Base-by-base conservation (phyloP, 345 rosid species). In the Gossypium mustelinum region DNA sequence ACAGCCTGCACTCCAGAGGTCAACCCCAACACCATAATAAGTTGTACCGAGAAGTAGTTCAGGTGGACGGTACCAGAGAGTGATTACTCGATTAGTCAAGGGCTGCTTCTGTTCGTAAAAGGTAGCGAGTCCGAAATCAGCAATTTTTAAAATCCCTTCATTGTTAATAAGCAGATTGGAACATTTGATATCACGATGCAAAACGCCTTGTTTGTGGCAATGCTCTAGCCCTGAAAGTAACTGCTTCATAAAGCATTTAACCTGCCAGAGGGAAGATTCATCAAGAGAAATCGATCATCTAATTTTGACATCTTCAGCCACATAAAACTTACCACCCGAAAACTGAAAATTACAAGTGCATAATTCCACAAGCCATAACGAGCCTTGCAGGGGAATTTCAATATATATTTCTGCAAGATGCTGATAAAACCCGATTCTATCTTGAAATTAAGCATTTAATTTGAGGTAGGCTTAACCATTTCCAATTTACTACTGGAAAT, bases 1-100 rank as follows among this genome's bases (percentile, higher is more conserved):
- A 81, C 98, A 94, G 77, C 98, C 98, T 7, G 94, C 90, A 82
- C 98, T 90, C 98, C 96, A 92, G n/a, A 94, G 88, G 76, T 94
- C 98, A 80, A 94, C 92, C 58, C 89, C 90, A 59, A 82, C 84
- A 52, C 84, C 86, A 81, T 94, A 94, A 58, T 79, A 77, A 17
- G 93, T 87, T 74, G 93, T 87, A 64, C 98, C 98, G 58, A 94
- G 94, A 81, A 94, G 96, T 80, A 94, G 94, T 76, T 94, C 97
- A 0, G 97, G 98, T 24, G 98, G 90, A 0, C 98, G 96, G 62
- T 94, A 94, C 97, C 98, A 94, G 20, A 94, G 91, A 2, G 98
- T 92, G 59, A 94, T 93, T 47, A 94, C 98, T 78, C 90, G 89
- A 77, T 93, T 94, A 58, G 98, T 94, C 91, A 94, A 83, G 10